These are phyloP conservation scores for Talaromyces sp. DNA, from an alignment of 2,329 filamentous ascomycete genomes.

Conservation along the genomic window DNA sequence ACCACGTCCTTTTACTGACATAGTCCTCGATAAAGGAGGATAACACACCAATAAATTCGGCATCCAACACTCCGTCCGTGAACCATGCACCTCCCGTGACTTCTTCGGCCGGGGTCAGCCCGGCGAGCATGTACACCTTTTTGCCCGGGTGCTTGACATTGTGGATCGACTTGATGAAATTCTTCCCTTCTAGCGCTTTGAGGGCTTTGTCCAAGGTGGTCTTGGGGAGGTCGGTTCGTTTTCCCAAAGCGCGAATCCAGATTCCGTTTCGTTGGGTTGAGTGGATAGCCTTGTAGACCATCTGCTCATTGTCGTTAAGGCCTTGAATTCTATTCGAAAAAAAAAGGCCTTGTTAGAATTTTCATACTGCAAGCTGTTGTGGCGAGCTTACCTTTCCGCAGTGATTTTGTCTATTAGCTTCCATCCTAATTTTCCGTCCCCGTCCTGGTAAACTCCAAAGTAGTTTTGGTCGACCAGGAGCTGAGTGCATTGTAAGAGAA, in stretches of 20 bases:
- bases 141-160: slow-evolving; percentile 85
- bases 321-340: slow-evolving; percentile 30
- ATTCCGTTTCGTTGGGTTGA: slow-evolving; percentile 78
- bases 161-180: slow-evolving; percentile 82
- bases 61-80: slow-evolving; percentile 83
- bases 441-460: slow-evolving; percentile 40
- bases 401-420: too few species aligned
- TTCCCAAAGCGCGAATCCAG: slow-evolving; percentile 83
- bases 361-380: not conserved
- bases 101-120: slow-evolving; percentile 77
- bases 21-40: slow-evolving; percentile 68
- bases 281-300: slow-evolving; percentile 88
- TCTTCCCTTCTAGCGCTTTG: slow-evolving; percentile 75
- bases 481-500: slow-evolving; percentile 41
- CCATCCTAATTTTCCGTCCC: too few species aligned
- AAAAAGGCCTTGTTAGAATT: not conserved
- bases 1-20: slow-evolving; percentile 67
- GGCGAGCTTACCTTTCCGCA: slow-evolving; percentile 41
- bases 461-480: slow-evolving; percentile 42
- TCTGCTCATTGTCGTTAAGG: slow-evolving; percentile 63
- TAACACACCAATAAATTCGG: slow-evolving; percentile 76
- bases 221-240: slow-evolving; percentile 75
- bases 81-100: slow-evolving; percentile 95
- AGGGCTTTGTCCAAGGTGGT: slow-evolving; percentile 73
- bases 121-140: slow-evolving; percentile 93